phyloP scores from a whole-genome alignment of 805 yeast species.

The Candida pseudofarinosa region DNA sequence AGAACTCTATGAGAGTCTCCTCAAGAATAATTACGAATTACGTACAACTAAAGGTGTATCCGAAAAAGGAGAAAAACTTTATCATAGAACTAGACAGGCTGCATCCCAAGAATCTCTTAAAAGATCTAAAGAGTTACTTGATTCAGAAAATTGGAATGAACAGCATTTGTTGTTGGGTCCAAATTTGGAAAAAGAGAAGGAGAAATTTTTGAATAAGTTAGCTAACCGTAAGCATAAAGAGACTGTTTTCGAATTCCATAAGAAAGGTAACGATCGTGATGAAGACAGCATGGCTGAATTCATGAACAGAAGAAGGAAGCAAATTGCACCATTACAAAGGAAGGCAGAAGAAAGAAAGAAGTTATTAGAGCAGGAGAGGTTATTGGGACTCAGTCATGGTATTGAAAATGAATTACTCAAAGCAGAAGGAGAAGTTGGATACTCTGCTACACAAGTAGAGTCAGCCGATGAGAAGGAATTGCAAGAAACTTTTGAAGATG shows the following conservation, averaged over 20 bases:
- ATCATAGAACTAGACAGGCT: conserved; percentile 76
- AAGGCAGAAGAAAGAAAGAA: conserved; percentile 69
- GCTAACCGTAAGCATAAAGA: conserved; percentile 71
- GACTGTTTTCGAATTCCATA: conserved; percentile 88
- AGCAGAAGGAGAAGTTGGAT: conserved; percentile 49
- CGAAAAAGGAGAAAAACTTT: conserved; percentile 81
- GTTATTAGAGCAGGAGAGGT: conserved; percentile 65
- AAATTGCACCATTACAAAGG: conserved; percentile 82
- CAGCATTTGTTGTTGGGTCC: conserved; percentile 77
- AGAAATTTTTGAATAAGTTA: conserved; percentile 65
- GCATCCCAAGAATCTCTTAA: conserved; percentile 86
- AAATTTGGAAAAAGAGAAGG: conserved; percentile 69
- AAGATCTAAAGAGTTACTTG: conserved; percentile 73
- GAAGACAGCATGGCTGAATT: conserved; percentile 71
- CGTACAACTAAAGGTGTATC: conserved; percentile 65
- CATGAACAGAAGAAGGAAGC: conserved; percentile 83
- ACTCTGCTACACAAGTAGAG: conserved; percentile 33
- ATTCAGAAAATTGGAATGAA: conserved; percentile 77
- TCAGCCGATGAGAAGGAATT: conserved; percentile 44
- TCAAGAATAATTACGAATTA: conserved; percentile 66
- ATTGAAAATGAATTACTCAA: conserved; percentile 70
- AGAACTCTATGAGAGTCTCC: conserved; percentile 63
- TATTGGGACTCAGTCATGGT: conserved; percentile 68
- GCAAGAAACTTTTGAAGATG: conserved; percentile 49
- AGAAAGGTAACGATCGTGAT: conserved; percentile 33